Percentiles rank a stretch among this genome's conserved stretches.
These are phyloP conservation scores for Aspergillus pseudotamarii DNA, from an alignment of 2,329 filamentous ascomycete genomes.

Conservation along the genomic window DNA sequence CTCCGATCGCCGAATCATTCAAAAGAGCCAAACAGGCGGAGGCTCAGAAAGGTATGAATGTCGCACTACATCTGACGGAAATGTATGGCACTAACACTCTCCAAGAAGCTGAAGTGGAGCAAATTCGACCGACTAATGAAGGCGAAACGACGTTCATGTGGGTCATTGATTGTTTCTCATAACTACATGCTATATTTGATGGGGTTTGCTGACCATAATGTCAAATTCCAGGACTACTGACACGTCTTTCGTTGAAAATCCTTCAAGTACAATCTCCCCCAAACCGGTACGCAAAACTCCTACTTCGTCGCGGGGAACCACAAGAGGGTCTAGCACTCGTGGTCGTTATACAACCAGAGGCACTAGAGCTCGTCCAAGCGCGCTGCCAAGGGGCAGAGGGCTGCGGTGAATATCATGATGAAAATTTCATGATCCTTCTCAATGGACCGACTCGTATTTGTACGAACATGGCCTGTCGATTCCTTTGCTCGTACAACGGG, in stretches of 20 bases:
- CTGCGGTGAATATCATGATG: conserved; percentile 33
- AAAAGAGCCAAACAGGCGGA: conserved; percentile 64
- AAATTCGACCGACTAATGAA: conserved; percentile 48
- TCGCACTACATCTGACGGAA: neutral
- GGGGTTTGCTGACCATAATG: conserved; percentile 11
- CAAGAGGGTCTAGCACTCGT: conserved; percentile 27
- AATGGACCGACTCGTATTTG: neutral
- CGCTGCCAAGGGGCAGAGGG: conserved; percentile 44
- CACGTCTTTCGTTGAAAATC: conserved; percentile 87
- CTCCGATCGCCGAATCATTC: conserved; percentile 83
- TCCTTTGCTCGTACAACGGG: too few relatives aligned
- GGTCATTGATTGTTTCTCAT: conserved; percentile 32
- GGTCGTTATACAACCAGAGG: conserved; percentile 44
- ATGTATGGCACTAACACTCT: conserved; percentile 14
- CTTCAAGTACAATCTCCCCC: conserved; percentile 55
- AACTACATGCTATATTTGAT: conserved; percentile 6
- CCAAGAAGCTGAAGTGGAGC: conserved; percentile 38
- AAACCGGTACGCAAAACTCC: conserved; percentile 45
- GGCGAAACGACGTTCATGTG: conserved; percentile 84
- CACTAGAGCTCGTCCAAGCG: conserved; percentile 39
- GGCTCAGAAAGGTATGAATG: conserved; percentile 47
- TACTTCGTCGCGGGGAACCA: conserved; percentile 26
- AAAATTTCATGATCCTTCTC: neutral
- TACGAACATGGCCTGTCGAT: neutral
- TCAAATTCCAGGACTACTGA: conserved; percentile 72